These are phyloP conservation scores for Starmera pachycereana DNA, from an alignment of 805 yeast genomes.

Conservation along the genomic window DNA sequence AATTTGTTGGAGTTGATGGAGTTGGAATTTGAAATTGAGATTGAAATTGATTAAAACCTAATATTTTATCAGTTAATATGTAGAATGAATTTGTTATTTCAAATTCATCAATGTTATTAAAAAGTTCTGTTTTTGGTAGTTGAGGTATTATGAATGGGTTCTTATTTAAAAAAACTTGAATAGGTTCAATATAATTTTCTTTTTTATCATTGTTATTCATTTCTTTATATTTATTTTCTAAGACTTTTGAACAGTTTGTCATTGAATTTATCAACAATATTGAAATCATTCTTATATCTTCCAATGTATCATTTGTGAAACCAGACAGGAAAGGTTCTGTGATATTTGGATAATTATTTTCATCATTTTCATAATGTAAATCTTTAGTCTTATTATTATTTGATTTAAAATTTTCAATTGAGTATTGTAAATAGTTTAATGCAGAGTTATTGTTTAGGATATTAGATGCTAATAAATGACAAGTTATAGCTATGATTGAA, in stretches of 20 bases:
- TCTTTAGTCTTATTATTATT: slow-evolving; percentile 14
- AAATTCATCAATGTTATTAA: slow-evolving; percentile 7
- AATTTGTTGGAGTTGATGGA: slow-evolving; percentile 22
- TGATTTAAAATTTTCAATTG: slow-evolving; percentile 8
- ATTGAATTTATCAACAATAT: slow-evolving; percentile 10
- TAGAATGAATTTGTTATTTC: slow-evolving; percentile 2
- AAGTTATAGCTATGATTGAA: slow-evolving; percentile 37
- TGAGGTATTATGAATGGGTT: slow-evolving; percentile 9
- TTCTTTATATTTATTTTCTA: slow-evolving; percentile 13
- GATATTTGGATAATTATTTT: slow-evolving; percentile 15
- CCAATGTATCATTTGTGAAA: slow-evolving; percentile 7
- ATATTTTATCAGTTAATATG: slow-evolving; percentile 3
- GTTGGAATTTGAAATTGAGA: slow-evolving; percentile 19
- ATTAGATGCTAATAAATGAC: slow-evolving; percentile 40
- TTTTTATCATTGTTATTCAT: neutral
- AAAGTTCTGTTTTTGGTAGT: slow-evolving; percentile 6
- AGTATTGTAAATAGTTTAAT: slow-evolving; percentile 9
- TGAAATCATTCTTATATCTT: slow-evolving; percentile 7
- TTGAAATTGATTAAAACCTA: slow-evolving; percentile 11
- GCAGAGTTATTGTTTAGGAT: slow-evolving; percentile 27
- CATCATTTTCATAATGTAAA: slow-evolving; percentile 14
- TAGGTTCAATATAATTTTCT: slow-evolving; percentile 21
- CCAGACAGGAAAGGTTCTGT: slow-evolving; percentile 17
- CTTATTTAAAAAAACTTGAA: slow-evolving; percentile 19
- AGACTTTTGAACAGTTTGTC: slow-evolving; percentile 12